A percentile compares a stretch with the other conserved stretches of the same genome.
These are phyloP conservation scores for Dipodascus albidus DNA, from an alignment of 805 yeast genomes.

Conservation along the genomic window DNA sequence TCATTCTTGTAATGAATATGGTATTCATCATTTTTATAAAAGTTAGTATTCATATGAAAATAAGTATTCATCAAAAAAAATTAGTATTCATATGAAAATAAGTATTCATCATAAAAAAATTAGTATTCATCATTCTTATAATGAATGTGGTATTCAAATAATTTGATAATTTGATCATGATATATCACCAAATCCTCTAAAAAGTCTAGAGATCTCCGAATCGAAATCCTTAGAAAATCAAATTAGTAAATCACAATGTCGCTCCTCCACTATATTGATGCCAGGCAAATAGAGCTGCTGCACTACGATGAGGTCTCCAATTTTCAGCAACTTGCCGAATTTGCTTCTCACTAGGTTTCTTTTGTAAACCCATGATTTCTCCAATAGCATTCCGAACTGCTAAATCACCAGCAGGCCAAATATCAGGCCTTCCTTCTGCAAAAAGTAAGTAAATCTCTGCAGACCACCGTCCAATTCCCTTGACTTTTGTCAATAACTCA, in stretches of 20 bases:
- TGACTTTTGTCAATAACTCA: slow-evolving; percentile 21
- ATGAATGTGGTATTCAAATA: no score
- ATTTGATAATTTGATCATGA: no score
- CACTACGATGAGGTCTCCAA: neutral
- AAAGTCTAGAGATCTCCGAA: no score
- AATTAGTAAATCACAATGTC: neutral
- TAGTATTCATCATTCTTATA: no score
- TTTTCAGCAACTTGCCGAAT: neutral
- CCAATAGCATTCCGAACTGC: neutral
- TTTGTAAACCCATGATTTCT: neutral
- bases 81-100: no score
- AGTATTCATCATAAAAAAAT: no score
- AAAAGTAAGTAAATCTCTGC: slow-evolving; percentile 79
- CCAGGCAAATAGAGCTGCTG: neutral
- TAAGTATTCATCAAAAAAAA: neutral
- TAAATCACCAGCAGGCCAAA: slow-evolving; percentile 71
- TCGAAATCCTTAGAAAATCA: no score
- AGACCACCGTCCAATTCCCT: slow-evolving; percentile 50
- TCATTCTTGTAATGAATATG: no score
- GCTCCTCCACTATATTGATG: neutral
- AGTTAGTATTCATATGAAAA: no score
- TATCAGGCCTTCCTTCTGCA: slow-evolving; percentile 52
- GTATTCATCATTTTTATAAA: no score
- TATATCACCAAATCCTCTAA: no score
- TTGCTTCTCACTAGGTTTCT: neutral